Conservation (phyloP, 345 rosid genomes). For the Aquilaria malaccensis region DNA sequence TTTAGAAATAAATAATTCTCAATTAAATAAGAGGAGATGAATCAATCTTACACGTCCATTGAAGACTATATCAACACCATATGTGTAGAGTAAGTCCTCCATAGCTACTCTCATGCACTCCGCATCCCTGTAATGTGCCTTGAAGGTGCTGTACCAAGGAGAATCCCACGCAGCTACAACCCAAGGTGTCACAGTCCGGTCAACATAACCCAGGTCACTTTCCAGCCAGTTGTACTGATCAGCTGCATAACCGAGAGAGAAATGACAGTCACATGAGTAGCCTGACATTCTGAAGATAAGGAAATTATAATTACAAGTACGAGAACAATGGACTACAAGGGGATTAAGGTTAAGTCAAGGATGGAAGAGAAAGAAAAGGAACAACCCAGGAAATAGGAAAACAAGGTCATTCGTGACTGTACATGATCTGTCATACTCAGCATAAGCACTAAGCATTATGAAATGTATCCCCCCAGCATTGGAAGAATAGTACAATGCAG, state of each 20-base stretch:
- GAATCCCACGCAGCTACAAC: constrained; percentile 75
- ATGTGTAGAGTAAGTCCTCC: constrained; percentile 60
- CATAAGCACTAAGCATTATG: constrained; percentile 77
- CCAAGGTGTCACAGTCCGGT: constrained; percentile 85
- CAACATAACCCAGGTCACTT: constrained; percentile 43
- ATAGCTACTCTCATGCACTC: constrained; percentile 81
- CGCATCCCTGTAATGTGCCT: constrained; percentile 73
- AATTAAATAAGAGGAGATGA: too few species aligned
- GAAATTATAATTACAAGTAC: background rate
- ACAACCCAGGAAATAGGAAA: background rate
- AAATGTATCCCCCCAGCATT: constrained; percentile 94
- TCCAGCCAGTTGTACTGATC: constrained; percentile 81
- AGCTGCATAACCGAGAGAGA: constrained; percentile 30
- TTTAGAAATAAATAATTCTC: too few species aligned
- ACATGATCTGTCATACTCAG: constrained; percentile 54
- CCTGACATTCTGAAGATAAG: constrained; percentile 1
- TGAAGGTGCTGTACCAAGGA: constrained; percentile 89
- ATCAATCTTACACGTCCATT: constrained; percentile 58
- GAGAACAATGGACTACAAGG: background rate
- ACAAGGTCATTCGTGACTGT: constrained; percentile 16
- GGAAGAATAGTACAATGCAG: constrained; percentile 76
- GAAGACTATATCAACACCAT: constrained; percentile 69
- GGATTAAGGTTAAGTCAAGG: background rate
- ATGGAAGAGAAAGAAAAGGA: background rate
- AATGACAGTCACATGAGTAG: constrained; percentile 1